Conservation (phyloP, 2,329 filamentous ascomycete genomes). For the Alternaria viburni region DNA sequence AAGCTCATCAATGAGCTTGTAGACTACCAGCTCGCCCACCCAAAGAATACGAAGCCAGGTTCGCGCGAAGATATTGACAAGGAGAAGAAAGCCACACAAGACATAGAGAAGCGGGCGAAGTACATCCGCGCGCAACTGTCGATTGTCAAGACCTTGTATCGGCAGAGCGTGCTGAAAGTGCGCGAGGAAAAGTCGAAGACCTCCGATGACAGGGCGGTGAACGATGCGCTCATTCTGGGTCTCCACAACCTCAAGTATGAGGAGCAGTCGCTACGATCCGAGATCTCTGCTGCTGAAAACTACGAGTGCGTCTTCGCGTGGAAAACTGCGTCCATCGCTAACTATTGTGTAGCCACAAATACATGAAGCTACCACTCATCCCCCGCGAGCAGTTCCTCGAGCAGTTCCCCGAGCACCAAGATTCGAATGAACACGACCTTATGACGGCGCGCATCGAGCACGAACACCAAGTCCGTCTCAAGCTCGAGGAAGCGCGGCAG, state of each 20-base stretch:
- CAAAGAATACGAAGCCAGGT: slow-evolving; percentile 21
- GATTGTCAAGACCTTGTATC: slow-evolving; percentile 73
- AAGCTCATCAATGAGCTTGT: slow-evolving; percentile 40
- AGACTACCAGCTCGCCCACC: slow-evolving; percentile 39
- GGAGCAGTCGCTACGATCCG: slow-evolving; percentile 85
- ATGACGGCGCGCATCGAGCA: slow-evolving; percentile 92
- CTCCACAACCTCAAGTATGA: slow-evolving; percentile 97
- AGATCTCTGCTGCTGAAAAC: slow-evolving; percentile 88
- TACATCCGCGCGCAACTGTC: slow-evolving; percentile 72
- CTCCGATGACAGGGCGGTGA: slow-evolving; percentile 85
- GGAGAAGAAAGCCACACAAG: slow-evolving; percentile 30
- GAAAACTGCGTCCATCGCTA: slow-evolving; percentile 1
- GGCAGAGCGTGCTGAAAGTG: slow-evolving; percentile 78
- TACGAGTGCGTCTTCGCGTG: slow-evolving; percentile 73
- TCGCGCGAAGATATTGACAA: slow-evolving; percentile 31
- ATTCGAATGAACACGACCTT: slow-evolving; percentile 76
- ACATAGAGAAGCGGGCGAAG: slow-evolving; percentile 64
- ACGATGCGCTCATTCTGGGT: slow-evolving; percentile 88
- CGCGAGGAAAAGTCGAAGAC: slow-evolving; percentile 87
- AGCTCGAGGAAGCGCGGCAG: slow-evolving; percentile 82
- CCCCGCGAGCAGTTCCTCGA: slow-evolving; percentile 80
- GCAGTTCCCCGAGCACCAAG: slow-evolving; percentile 75
- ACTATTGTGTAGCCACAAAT: slow-evolving; percentile 72
- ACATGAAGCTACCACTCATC: slow-evolving; percentile 84
- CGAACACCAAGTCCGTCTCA: slow-evolving; percentile 83